A percentile compares a stretch with the other conserved stretches of the same genome.
phyloP scores from a whole-genome alignment of 768 basidiomycete genomes.

The Phanerochaete sordida region DNA sequence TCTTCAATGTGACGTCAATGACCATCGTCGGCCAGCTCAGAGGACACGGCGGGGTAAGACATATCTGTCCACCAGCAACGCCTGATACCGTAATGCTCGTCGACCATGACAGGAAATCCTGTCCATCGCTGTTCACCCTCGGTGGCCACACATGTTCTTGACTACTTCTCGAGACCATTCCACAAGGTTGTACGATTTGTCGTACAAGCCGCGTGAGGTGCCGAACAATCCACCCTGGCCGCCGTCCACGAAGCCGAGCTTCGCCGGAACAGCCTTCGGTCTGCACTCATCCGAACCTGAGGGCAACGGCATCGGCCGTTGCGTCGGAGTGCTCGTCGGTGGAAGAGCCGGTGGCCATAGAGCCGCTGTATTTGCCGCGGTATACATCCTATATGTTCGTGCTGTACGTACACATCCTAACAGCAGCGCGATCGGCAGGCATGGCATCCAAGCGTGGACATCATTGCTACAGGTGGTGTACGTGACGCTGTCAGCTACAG shows the following conservation, averaged over 20 bases:
- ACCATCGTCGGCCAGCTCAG: conserved; percentile 47
- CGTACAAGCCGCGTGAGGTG: conserved; percentile 27
- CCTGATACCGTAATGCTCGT: neutral
- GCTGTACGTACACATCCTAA: no score
- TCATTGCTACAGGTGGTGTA: conserved; percentile 79
- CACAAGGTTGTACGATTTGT: conserved; percentile 66
- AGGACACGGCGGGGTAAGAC: conserved; percentile 73
- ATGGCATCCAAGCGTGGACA: conserved; percentile 60
- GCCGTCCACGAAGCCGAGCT: conserved; percentile 44
- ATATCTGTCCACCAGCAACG: no score
- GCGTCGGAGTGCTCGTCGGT: conserved; percentile 62
- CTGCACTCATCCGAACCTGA: conserved; percentile 56
- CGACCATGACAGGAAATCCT: conserved; percentile 53
- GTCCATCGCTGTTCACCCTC: conserved; percentile 63
- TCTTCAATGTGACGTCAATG: conserved; percentile 44
- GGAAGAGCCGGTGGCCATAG: conserved; percentile 72
- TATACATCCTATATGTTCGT: no score
- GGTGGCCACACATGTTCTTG: conserved; percentile 53
- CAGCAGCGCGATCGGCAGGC: no score
- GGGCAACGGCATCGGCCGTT: conserved; percentile 56
- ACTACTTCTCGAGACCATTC: conserved; percentile 74
- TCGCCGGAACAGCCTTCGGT: conserved; percentile 69
- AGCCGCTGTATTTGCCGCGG: conserved; percentile 65
- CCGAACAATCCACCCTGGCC: conserved; percentile 60
- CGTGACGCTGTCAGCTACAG: conserved; percentile 20